A percentile compares a stretch with the other conserved stretches of the same genome.
Conservation (phyloP, 2,329 filamentous ascomycete species). For the Phialophora macrospora region DNA sequence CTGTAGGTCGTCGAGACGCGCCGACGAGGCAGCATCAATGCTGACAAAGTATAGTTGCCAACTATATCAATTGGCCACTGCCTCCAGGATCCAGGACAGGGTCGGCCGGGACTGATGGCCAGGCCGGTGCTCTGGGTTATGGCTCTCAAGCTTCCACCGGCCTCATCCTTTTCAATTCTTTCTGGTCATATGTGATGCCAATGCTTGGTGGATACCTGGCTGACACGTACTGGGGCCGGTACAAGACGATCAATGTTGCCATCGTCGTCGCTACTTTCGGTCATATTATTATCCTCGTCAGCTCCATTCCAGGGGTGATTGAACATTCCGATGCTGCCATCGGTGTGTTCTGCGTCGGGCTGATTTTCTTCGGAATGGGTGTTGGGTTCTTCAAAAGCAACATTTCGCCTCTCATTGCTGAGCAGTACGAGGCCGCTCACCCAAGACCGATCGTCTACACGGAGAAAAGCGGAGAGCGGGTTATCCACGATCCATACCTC, state of each 20-base stretch:
- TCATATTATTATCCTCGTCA: constrained; percentile 39
- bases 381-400: constrained; percentile 80
- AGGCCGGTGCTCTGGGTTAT: constrained; percentile 60
- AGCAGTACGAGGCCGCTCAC: constrained; percentile 67
- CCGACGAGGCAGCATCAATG: background rate
- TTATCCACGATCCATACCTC: constrained; percentile 71
- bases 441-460: constrained; percentile 59
- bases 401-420: constrained; percentile 71
- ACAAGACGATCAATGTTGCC: constrained; percentile 45
- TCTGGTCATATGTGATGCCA: constrained; percentile 53
- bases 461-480: constrained; percentile 63
- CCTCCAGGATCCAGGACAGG: constrained; percentile 53
- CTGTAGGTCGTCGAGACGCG: constrained; percentile 46
- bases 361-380: constrained; percentile 47
- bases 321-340: constrained; percentile 39
- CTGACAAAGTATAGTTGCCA: constrained; percentile 50
- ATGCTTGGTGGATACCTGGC: constrained; percentile 46
- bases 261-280: constrained; percentile 46
- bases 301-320: constrained; percentile 38
- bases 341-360: constrained; percentile 40
- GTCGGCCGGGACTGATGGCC: constrained; percentile 48
- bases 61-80: constrained; percentile 56
- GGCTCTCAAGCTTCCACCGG: constrained; percentile 61
- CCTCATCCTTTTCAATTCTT: constrained; percentile 62
- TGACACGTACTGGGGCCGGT: constrained; percentile 61